Base-by-base conservation (phyloP, 495 filamentous ascomycete species). In the Aspergillus kassunensis region DNA sequence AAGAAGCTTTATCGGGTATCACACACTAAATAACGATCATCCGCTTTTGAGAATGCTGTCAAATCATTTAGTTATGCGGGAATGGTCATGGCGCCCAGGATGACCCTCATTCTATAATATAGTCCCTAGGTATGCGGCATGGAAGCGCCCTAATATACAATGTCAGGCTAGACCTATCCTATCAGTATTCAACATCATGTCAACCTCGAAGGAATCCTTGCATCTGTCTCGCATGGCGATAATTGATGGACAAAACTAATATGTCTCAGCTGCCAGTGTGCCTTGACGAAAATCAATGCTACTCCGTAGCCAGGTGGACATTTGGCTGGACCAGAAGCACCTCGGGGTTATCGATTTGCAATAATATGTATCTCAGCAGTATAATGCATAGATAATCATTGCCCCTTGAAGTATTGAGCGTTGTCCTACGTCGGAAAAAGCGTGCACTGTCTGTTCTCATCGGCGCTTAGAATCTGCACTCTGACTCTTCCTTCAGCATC, bases 11-110 rank as follows among this genome's bases (percentile, higher is more conserved):
- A 30, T 36, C 24, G 13, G 18, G 45, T 54, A 33, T 40, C 34
- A 60, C 54, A 54, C 53, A 44, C 42, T 39, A 56, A 53, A 42
- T 51, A 49, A 27, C 29, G 49, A 43, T 34, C 49, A 43, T 43
- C 30, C 21, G 27, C 10, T 34, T 19, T 35, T 23, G 9, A 13
- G 34, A 49, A 27, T 24, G 23, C 34, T 33, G 20, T 30, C 46
- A 30, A 21, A 39, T 39, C 46, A 40, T 23, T 15, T 4, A 23
- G 27, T 21, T 15, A 24, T 18, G n/a, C 24, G 41, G n/a, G 6
- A 15, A 10, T 18, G 1, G 15, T 18, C 35, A 3, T 39, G n/a
- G 34, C 30, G 44, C 18, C 44, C 18, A 23, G 44, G 44, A 24
- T 46, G 25, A 15, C 44, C 44, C 16, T 21, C 27, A 33, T 15